Evolutionary conservation across 2,329 filamentous ascomycete genomes (phyloP).

Genomic region (Penicillium sp.): DNA sequence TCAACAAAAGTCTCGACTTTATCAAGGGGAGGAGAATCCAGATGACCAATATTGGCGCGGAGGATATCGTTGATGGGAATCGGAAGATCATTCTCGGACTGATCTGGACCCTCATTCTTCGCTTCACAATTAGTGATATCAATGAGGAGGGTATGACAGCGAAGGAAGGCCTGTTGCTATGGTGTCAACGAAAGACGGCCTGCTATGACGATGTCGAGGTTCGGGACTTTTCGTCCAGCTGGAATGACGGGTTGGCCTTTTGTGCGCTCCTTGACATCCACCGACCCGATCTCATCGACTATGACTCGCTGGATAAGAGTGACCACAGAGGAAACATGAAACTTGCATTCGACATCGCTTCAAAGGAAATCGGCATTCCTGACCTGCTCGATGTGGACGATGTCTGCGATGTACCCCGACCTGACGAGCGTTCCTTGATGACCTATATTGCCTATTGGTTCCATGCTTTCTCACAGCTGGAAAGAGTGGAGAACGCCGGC

Average conservation of each 20-base stretch:
- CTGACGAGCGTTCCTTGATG: constrained; percentile 95
- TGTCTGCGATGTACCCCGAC: constrained; percentile 92
- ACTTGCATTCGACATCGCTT: constrained; percentile 90
- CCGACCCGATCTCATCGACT: constrained; percentile 93
- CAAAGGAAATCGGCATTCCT: constrained; percentile 94
- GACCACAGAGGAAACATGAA: constrained; percentile 98
- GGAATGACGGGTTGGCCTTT: constrained; percentile 96
- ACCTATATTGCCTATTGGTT: constrained; percentile 99
- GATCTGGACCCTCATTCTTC: constrained; percentile 96
- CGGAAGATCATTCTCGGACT: constrained; percentile 93
- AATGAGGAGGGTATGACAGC: constrained; percentile 96
- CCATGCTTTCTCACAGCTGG: constrained; percentile 98
- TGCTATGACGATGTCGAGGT: constrained; percentile 98
- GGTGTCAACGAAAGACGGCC: constrained; percentile 97
- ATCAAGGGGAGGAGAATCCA: constrained; percentile 87
- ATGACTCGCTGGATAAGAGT: constrained; percentile 84
- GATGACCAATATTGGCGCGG: constrained; percentile 96
- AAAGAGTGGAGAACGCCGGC: constrained; percentile 95
- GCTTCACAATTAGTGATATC: constrained; percentile 98
- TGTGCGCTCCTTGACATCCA: constrained; percentile 96
- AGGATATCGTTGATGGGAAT: constrained; percentile 97
- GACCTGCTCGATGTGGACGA: constrained; percentile 95
- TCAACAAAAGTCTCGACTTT: constrained; percentile 89
- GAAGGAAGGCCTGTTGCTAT: constrained; percentile 88
- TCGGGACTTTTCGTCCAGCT: constrained; percentile 87